Evolutionary conservation across 768 basidiomycete species (phyloP).

Genomic region (Lactarius akahatsu): DNA sequence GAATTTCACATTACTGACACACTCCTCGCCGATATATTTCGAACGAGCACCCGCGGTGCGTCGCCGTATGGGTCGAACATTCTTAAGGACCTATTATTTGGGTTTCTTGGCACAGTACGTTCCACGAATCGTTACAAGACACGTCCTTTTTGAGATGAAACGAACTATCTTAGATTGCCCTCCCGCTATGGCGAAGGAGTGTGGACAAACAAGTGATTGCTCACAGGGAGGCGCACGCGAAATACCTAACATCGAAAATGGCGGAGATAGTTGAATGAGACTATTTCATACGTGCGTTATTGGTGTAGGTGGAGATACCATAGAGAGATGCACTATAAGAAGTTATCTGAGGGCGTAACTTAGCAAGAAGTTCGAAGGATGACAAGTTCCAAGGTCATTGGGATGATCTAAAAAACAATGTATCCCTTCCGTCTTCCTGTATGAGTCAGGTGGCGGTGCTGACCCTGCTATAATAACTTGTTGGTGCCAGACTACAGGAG

Average conservation of each 20-base stretch:
- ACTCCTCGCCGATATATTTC: constrained; percentile 63
- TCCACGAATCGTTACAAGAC: not conserved
- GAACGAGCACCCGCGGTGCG: constrained; percentile 64
- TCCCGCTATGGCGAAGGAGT: constrained; percentile 42
- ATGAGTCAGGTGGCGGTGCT: not conserved
- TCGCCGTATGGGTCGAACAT: constrained; percentile 53
- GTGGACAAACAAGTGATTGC: constrained; percentile 39
- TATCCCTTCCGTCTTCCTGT: constrained; percentile 45
- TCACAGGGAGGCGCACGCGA: constrained; percentile 40
- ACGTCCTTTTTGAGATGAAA: constrained; percentile 3
- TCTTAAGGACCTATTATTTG: constrained; percentile 49
- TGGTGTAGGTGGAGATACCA: not conserved
- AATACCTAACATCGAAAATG: constrained; percentile 35
- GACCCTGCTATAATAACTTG: not conserved
- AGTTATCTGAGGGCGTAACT: not conserved
- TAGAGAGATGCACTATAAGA: not conserved
- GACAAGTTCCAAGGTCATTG: constrained; percentile 44
- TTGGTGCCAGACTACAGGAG: not conserved
- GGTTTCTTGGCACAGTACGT: constrained; percentile 46
- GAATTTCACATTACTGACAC: constrained; percentile 76
- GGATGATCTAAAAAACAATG: constrained; percentile 57
- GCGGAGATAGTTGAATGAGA: constrained; percentile 14
- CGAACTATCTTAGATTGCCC: constrained; percentile 36
- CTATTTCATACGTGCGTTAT: not conserved
- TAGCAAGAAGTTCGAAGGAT: constrained; percentile 40